phyloP scores from a whole-genome alignment of 192 early-diverging fungal species.

The Lunasporangiospora selenospora region DNA sequence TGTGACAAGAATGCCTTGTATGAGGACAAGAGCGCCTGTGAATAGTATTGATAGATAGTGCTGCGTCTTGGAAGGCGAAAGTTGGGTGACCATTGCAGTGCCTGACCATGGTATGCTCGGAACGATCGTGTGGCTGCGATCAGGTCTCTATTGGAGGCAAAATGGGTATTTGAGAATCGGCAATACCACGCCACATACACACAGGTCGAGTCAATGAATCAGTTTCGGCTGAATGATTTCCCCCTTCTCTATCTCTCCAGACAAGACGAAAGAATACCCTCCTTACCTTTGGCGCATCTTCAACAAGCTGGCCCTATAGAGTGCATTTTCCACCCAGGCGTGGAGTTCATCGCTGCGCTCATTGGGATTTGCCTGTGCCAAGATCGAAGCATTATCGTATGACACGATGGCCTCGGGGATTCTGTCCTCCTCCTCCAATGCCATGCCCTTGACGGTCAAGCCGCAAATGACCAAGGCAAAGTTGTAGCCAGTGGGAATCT shows the following conservation, averaged over 20 bases:
- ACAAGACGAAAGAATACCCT: neutral
- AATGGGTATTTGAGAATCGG: neutral
- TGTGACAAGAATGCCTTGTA: slow-evolving; percentile 3
- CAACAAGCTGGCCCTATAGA: slow-evolving; percentile 69
- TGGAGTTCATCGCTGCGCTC: slow-evolving; percentile 58
- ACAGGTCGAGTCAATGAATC: neutral
- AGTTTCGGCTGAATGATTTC: neutral
- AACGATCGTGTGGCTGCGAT: slow-evolving; percentile 31
- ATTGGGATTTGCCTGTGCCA: slow-evolving; percentile 48
- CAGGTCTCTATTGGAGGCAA: slow-evolving; percentile 16
- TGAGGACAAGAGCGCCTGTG: slow-evolving; percentile 6
- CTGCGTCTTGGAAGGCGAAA: slow-evolving; percentile 28
- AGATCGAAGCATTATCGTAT: slow-evolving; percentile 59
- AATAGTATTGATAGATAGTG: slow-evolving; percentile 20
- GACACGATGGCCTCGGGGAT: slow-evolving; percentile 49
- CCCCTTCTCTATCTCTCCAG: slow-evolving; percentile 1
- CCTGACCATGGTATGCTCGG: slow-evolving; percentile 29
- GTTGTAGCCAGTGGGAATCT: slow-evolving; percentile 56
- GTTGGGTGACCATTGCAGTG: slow-evolving; percentile 16
- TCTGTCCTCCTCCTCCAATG: slow-evolving; percentile 52
- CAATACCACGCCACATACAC: neutral
- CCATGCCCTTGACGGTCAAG: slow-evolving; percentile 69
- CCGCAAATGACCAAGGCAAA: slow-evolving; percentile 64
- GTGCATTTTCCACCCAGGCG: slow-evolving; percentile 72
- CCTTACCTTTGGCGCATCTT: slow-evolving; percentile 50